A percentile compares a stretch with the other conserved stretches of the same genome.
phyloP scores from a whole-genome alignment of 2,329 filamentous ascomycete genomes.

The Chaetomiaceae sp. region DNA sequence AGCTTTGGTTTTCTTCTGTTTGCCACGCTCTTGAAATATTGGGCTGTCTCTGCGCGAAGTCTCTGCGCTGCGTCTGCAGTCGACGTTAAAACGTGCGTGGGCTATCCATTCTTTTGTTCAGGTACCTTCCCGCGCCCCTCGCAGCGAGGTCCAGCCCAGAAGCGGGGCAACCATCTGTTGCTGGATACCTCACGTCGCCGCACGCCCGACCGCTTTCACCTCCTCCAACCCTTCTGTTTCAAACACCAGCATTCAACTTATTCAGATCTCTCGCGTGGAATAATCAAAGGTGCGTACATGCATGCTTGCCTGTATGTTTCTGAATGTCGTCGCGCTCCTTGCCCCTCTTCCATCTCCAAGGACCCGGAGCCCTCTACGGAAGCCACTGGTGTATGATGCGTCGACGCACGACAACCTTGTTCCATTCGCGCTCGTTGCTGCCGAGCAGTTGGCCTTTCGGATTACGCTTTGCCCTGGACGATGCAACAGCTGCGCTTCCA shows the following conservation, averaged over 20 bases:
- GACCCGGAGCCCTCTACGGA: background rate
- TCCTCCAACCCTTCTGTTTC: constrained; percentile 1
- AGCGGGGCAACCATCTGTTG: constrained; percentile 19
- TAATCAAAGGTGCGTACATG: background rate
- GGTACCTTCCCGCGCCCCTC: background rate
- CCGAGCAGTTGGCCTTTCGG: no score
- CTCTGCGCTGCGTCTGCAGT: background rate
- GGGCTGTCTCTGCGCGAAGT: background rate
- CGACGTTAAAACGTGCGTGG: background rate
- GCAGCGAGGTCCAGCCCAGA: constrained; percentile 4
- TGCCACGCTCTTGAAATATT: background rate
- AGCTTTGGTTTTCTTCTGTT: constrained; percentile 3
- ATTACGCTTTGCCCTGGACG: no score
- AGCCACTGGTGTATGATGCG: no score
- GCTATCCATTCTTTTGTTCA: constrained; percentile 19
- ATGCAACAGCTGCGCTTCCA: background rate
- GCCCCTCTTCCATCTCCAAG: background rate
- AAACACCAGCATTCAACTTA: background rate
- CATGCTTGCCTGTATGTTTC: background rate
- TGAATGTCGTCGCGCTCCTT: background rate
- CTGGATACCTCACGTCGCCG: constrained; percentile 12
- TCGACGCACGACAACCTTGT: no score
- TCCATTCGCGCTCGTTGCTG: no score
- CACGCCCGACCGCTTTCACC: constrained; percentile 11
- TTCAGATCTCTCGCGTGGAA: background rate